Base-by-base conservation (phyloP, 1,139 yeast genomes). In the Spathaspora sp. region DNA sequence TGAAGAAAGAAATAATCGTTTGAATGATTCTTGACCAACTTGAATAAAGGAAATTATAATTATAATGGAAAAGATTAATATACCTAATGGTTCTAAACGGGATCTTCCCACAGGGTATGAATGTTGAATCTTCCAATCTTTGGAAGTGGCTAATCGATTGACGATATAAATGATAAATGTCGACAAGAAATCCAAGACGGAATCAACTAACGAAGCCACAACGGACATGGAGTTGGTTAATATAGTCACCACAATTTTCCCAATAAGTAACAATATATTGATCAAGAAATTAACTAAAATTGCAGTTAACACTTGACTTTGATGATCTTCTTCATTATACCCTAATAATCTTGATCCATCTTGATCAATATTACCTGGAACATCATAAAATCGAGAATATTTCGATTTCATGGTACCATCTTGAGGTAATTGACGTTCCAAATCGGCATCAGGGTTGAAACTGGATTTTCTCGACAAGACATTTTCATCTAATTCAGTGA, bases 61-160 rank as follows among this genome's bases (percentile, higher is more conserved):
- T 41, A 87, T 72, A 26, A 86, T 74, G 1, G 89, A 82, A 56
- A 87, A 87, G 2, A 87, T 82, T 51, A 87, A 71, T 11, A 87
- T 86, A 0, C 95, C 95, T 47, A 87, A 74, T 0, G 95, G 95
- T 57, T 86, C 95, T 41, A 87, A 67, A 48, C 91, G 76, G 39
- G 83, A 76, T 39, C 89, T 70, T 2, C 95, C 95, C 7, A 86
- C 82, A 0, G 95, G 95, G 53, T 81, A 73, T 4, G 72, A 45
- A 49, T 70, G 72, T 40, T 70, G 67, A 6, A 70, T 70, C 44
- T 71, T 69, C 80, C 82, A 74, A 54, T 81, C 81, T 27, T 76
- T 70, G 36, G 73, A 72, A n/a, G 74, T 77, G 1, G 87, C 79
- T 39, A 87, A 68, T 49, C 75, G 65, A 52, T 85, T 82, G 44